phyloP scores from a whole-genome alignment of 2,329 filamentous ascomycete species.

The Fusarium sp. region DNA sequence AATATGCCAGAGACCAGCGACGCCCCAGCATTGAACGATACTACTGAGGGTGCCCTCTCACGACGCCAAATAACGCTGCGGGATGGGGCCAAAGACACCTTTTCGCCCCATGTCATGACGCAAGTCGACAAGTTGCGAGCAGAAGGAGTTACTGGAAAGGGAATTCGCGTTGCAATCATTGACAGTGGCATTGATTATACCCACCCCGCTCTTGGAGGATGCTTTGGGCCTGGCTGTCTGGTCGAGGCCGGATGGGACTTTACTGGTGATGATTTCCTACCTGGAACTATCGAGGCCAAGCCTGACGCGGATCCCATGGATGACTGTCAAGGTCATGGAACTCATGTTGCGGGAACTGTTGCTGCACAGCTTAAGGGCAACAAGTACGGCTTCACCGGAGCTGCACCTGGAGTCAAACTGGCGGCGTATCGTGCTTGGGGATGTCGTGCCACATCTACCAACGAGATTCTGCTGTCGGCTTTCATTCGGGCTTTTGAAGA shows the following conservation, averaged over 20 bases:
- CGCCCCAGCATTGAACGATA: neutral
- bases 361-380: conserved; percentile 60
- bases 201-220: conserved; percentile 71
- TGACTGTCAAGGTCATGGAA: conserved; percentile 65
- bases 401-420: conserved; percentile 64
- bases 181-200: conserved; percentile 69
- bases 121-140: conserved; percentile 62
- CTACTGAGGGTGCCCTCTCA: neutral
- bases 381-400: conserved; percentile 64
- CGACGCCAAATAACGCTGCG: neutral
- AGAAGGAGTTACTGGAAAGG: conserved; percentile 58
- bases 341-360: conserved; percentile 68
- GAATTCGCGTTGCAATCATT: conserved; percentile 61
- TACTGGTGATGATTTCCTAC: conserved; percentile 61
- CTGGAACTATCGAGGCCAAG: neutral
- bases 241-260: conserved; percentile 66
- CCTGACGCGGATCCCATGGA: conserved; percentile 58
- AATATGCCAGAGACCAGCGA: neutral
- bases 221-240: conserved; percentile 68
- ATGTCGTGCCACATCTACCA: conserved; percentile 36
- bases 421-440: conserved; percentile 57
- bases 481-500: conserved; percentile 68
- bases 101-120: conserved; percentile 59
- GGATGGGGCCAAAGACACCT: neutral
- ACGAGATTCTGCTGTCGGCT: conserved; percentile 66